Percentiles rank a stretch among this genome's conserved stretches.
Conservation (phyloP, 2,329 filamentous ascomycete species). For the Fusarium heterosporum region DNA sequence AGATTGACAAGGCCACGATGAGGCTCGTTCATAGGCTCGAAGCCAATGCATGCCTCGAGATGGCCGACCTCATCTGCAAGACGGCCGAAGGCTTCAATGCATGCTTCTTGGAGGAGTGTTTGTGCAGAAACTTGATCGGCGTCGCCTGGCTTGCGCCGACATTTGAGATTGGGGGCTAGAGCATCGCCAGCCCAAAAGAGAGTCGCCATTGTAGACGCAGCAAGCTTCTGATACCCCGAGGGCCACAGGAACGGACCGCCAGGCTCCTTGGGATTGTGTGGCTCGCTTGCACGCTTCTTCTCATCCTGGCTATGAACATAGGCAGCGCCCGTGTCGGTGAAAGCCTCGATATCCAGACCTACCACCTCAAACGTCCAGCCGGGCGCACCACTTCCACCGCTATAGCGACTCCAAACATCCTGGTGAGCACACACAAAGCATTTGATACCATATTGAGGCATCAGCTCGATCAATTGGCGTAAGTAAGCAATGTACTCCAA, state of each 20-base stretch:
- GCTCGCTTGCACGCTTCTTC: conserved; percentile 41
- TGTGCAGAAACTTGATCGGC: conserved; percentile 47
- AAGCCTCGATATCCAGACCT: conserved; percentile 54
- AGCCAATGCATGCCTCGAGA: conserved; percentile 54
- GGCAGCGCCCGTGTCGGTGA: conserved; percentile 50
- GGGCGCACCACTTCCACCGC: conserved; percentile 57
- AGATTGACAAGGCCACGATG: conserved; percentile 57
- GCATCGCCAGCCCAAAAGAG: conserved; percentile 48
- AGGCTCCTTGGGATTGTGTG: conserved; percentile 48
- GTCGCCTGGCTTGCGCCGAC: conserved; percentile 31
- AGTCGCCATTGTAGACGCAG: conserved; percentile 51
- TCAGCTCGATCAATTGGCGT: conserved; percentile 52
- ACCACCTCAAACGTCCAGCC: conserved; percentile 57
- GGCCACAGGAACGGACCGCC: conserved; percentile 55
- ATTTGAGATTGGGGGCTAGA: conserved; percentile 47
- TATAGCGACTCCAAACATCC: conserved; percentile 58
- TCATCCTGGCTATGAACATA: conserved; percentile 54
- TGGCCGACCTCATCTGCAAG: conserved; percentile 50
- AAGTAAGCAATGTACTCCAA: conserved; percentile 56
- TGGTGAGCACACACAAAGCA: conserved; percentile 59
- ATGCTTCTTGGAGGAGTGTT: conserved; percentile 49
- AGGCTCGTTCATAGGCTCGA: conserved; percentile 58
- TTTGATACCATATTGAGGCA: conserved; percentile 54
- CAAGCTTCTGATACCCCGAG: conserved; percentile 54
- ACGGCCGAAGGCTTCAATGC: conserved; percentile 52